Evolutionary conservation across 495 filamentous ascomycete species (phyloP).

Genomic region (Astrothelium subdiscretum): DNA sequence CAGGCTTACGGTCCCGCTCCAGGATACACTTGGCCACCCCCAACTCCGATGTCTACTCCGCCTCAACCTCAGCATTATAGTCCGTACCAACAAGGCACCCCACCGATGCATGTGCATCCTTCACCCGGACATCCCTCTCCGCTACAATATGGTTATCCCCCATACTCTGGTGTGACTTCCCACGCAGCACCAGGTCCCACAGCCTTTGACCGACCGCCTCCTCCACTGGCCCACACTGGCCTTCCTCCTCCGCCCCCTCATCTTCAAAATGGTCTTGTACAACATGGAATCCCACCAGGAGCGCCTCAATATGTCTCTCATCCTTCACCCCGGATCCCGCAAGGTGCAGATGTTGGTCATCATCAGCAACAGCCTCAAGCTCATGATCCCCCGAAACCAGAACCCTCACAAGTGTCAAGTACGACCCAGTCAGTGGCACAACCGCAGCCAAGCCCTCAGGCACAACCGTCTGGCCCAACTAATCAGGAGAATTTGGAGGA

Average conservation of each 20-base stretch:
- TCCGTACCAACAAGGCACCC: slow-evolving; percentile 15
- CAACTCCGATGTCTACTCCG: slow-evolving; percentile 21
- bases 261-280: slow-evolving; percentile 6
- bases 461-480: background rate
- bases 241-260: slow-evolving; percentile 22
- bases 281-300: background rate
- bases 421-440: background rate
- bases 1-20: slow-evolving; percentile 32
- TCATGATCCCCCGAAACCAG: background rate
- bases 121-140: slow-evolving; percentile 14
- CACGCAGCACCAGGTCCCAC: slow-evolving; percentile 6
- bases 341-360: background rate
- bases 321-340: background rate
- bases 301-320: background rate
- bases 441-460: background rate
- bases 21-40: slow-evolving; percentile 21
- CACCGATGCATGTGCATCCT: slow-evolving; percentile 20
- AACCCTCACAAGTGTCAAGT: background rate
- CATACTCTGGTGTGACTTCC: background rate
- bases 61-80: slow-evolving; percentile 16
- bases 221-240: slow-evolving; percentile 17
- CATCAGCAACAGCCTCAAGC: background rate
- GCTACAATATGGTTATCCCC: slow-evolving; percentile 5
- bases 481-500: background rate
- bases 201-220: slow-evolving; percentile 22